Base-by-base conservation (phyloP, 192 early-diverging fungal species). In the Entophlyctis luteolus region DNA sequence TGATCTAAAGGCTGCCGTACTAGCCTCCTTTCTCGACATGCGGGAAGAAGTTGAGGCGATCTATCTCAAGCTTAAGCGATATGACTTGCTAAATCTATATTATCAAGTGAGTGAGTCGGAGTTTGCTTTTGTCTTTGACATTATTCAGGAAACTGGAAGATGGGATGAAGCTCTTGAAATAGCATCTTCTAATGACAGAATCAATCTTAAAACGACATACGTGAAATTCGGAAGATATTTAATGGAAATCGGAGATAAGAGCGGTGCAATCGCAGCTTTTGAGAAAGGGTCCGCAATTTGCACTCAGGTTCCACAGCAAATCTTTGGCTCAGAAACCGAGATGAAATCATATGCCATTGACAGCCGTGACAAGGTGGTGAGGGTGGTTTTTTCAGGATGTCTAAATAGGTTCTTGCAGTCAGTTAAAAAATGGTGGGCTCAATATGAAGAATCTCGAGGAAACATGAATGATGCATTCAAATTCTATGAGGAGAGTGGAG, bases 361-460 rank as follows among this genome's bases (percentile, higher is more conserved):
- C 53, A 56, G 35, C 18, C 33, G 36, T 2, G 65, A 67, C 34
- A 67, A 67, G 52, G 36, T 42, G 27, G 5, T 6, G 6, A 56
- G 25, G 48, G 54, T 54, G 59, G 72, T 79, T 38, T 59, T 23
- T 62, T 25, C 2, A 33, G 5, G 23, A 31, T 28, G 28, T 76
- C 50, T 29, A 33, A 57, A 10, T 5, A 22, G 10, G 23, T 28
- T 38, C 62, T 36, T 53, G 18, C 36, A 71, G 68, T 23, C 49
- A 6, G 60, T 82, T 4, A 75, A 73, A 32, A 78, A 75, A 48
- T 86, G 84, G 84, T 82, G 78, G 78, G 84, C 75, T 10, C 82
- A 86, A 70, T 81, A 82, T 65, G 60, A 62, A 32, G 84, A 86
- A 59, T 66, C 62, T 10, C 54, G 73, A 4, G 72, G 70, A 12